These are phyloP conservation scores for Plenodomus lindquistii DNA, from an alignment of 2,329 filamentous ascomycete species.

Conservation along the genomic window DNA sequence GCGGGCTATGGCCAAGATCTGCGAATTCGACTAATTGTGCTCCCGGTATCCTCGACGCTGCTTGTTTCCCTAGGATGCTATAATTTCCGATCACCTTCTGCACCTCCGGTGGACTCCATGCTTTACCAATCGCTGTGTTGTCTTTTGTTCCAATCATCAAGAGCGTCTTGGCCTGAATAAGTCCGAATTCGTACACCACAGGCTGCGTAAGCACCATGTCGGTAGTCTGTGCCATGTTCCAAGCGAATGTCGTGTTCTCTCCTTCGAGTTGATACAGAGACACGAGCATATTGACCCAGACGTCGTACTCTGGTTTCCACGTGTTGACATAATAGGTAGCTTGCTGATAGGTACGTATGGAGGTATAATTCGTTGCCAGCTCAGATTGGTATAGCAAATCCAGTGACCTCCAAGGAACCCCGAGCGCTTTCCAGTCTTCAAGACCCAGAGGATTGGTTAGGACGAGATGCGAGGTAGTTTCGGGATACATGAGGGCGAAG, in stretches of 20 bases:
- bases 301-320: conserved; percentile 57
- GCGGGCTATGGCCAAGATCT: conserved; percentile 57
- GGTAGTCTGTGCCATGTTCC: conserved; percentile 56
- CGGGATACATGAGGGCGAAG: conserved; percentile 57
- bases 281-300: conserved; percentile 60
- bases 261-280: conserved; percentile 55
- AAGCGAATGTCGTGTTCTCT: conserved; percentile 48
- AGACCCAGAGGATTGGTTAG: conserved; percentile 58
- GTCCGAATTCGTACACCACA: conserved; percentile 55
- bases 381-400: conserved; percentile 24
- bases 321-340: conserved; percentile 37
- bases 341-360: conserved; percentile 33
- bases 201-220: conserved; percentile 61
- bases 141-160: conserved; percentile 58
- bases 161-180: conserved; percentile 52
- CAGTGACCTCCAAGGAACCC: conserved; percentile 28
- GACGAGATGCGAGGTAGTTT: conserved; percentile 50
- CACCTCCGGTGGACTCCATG: conserved; percentile 48
- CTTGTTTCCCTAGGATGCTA: conserved; percentile 53
- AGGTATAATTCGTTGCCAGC: conserved; percentile 26
- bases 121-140: conserved; percentile 59
- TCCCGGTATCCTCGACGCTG: conserved; percentile 50
- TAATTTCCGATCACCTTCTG: conserved; percentile 52
- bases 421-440: conserved; percentile 55
- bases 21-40: conserved; percentile 53